phyloP scores from a whole-genome alignment of 257 asterid genomes.

The Nicotiana undulata region DNA sequence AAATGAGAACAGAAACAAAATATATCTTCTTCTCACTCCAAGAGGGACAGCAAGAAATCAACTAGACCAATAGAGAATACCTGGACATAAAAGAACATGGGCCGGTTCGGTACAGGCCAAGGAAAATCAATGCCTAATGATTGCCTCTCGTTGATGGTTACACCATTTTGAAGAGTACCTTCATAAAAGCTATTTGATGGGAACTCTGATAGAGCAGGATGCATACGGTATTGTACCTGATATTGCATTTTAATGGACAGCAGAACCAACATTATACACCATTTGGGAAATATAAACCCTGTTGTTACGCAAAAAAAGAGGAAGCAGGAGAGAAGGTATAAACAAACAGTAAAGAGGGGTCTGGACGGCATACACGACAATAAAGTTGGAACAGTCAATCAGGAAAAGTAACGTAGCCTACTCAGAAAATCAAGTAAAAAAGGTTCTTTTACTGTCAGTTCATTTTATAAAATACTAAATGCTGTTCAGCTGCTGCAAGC shows the following conservation, averaged over 20 bases:
- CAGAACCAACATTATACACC: neutral
- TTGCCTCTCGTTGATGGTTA: conserved; percentile 83
- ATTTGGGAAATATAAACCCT: neutral
- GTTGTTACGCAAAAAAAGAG: neutral
- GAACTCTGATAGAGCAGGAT: conserved; percentile 93
- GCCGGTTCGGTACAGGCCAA: conserved; percentile 98
- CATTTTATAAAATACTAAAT: no score
- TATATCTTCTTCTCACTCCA: neutral
- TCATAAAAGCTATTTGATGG: conserved; percentile 97
- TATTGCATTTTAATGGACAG: conserved; percentile 2
- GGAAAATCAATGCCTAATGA: conserved; percentile 98
- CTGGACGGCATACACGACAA: neutral
- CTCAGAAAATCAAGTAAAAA: no score
- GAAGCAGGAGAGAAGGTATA: neutral
- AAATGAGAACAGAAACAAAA: neutral
- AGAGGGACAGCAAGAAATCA: neutral
- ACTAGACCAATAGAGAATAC: conserved; percentile 23
- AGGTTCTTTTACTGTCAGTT: no score
- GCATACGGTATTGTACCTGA: conserved; percentile 99
- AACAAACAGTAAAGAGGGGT: neutral
- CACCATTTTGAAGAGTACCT: conserved; percentile 99
- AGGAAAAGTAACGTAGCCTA: neutral
- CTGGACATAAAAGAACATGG: conserved; percentile 99
- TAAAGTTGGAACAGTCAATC: neutral
- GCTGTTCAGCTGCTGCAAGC: no score